A percentile compares a stretch with the other conserved stretches of the same genome.
Conservation (phyloP, 441 rosid genomes). For the Sinapis alba region DNA sequence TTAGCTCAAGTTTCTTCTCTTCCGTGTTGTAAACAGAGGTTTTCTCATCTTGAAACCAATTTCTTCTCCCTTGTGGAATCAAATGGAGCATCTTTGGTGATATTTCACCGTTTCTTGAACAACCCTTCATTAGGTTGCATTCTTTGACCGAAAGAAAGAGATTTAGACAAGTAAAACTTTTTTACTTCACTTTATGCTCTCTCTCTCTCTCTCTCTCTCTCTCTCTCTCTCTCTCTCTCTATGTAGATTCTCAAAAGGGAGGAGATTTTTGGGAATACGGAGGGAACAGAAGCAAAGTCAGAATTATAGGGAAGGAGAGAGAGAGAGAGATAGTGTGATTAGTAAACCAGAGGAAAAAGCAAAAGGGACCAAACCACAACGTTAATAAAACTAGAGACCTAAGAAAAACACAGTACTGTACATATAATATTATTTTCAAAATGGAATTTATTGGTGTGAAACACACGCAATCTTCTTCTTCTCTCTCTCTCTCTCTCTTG, state of each 20-base stretch:
- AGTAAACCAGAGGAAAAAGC: neutral
- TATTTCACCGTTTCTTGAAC: slow-evolving; percentile 36
- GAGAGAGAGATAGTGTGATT: slow-evolving; percentile 7
- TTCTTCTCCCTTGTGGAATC: slow-evolving; percentile 8
- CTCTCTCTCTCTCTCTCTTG: slow-evolving; percentile 1
- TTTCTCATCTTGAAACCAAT: slow-evolving; percentile 38
- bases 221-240: slow-evolving; percentile 31
- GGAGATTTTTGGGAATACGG: slow-evolving; percentile 4
- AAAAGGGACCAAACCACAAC: neutral
- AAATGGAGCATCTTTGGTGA: neutral
- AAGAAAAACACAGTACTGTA: no score
- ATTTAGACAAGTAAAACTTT: slow-evolving; percentile 26
- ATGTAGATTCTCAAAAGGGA: slow-evolving; percentile 23
- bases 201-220: slow-evolving; percentile 32
- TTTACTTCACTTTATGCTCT: slow-evolving; percentile 42
- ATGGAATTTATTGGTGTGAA: slow-evolving; percentile 26
- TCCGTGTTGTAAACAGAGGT: slow-evolving; percentile 45
- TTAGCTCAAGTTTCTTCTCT: slow-evolving; percentile 81
- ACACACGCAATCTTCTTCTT: slow-evolving; percentile 55
- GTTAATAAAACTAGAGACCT: neutral
- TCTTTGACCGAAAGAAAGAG: slow-evolving; percentile 7
- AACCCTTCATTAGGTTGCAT: slow-evolving; percentile 44
- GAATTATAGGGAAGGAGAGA: slow-evolving; percentile 12
- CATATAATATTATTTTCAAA: neutral
- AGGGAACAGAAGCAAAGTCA: slow-evolving; percentile 5